A percentile compares a stretch with the other conserved stretches of the same genome.
phyloP scores from a whole-genome alignment of 805 yeast species.

The Kodamaea laetipori region DNA sequence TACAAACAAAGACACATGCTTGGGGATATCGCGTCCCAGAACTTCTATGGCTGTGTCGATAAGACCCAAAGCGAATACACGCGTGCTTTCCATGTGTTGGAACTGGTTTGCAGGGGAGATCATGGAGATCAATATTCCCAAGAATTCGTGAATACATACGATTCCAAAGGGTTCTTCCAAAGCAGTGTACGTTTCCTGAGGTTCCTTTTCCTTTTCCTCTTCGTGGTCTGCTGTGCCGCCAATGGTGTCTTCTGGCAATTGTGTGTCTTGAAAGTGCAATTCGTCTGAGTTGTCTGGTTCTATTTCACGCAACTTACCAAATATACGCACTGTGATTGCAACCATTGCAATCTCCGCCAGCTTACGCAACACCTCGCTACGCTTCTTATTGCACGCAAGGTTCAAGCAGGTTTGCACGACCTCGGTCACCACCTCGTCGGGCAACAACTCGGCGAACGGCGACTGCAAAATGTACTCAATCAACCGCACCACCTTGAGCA shows the following conservation, averaged over 20 bases:
- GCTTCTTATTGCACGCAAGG: conserved; percentile 86
- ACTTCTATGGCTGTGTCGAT: conserved; percentile 81
- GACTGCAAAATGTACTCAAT: conserved; percentile 67
- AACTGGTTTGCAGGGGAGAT: conserved; percentile 79
- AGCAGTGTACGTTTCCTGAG: conserved; percentile 14
- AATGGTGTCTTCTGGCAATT: conserved; percentile 59
- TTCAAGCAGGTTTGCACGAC: conserved; percentile 89
- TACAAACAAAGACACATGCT: conserved; percentile 64
- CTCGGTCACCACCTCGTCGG: conserved; percentile 83
- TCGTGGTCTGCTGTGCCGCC: conserved; percentile 45
- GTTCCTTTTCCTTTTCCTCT: conserved; percentile 12
- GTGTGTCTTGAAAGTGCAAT: conserved; percentile 49
- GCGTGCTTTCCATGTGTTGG: conserved; percentile 83
- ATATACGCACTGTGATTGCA: conserved; percentile 67
- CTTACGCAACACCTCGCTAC: conserved; percentile 84
- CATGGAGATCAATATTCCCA: conserved; percentile 75
- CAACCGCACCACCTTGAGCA: conserved; percentile 77
- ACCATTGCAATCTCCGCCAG: conserved; percentile 85
- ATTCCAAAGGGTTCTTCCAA: conserved; percentile 60
- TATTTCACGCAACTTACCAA: conserved; percentile 57
- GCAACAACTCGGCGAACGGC: conserved; percentile 62
- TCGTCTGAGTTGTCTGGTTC: conserved; percentile 48
- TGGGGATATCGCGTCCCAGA: conserved; percentile 61
- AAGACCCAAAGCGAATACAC: conserved; percentile 78
- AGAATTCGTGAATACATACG: conserved; percentile 72